phyloP scores from a whole-genome alignment of 2,329 filamentous ascomycete genomes.

The Pseudogymnoascus sp. region DNA sequence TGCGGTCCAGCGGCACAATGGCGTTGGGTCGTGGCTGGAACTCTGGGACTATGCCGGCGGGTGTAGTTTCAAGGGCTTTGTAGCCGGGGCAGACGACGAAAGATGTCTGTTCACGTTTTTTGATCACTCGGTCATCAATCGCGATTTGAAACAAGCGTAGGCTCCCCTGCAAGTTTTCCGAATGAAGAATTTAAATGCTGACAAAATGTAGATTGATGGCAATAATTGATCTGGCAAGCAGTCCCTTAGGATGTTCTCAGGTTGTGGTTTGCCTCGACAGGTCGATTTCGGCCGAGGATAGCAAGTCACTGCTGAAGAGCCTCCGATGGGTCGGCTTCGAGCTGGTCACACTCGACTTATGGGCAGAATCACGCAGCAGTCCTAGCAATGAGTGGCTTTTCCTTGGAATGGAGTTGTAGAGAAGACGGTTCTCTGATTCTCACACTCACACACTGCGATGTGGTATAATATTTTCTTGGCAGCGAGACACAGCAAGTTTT shows the following conservation, averaged over 20 bases:
- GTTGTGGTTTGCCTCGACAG: conserved; percentile 78
- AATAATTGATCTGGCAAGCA: conserved; percentile 77
- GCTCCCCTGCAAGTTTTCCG: conserved; percentile 28
- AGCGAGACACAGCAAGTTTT: conserved; percentile 3
- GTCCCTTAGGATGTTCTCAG: conserved; percentile 65
- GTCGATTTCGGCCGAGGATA: conserved; percentile 50
- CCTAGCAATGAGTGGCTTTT: conserved; percentile 76
- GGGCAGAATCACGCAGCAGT: conserved; percentile 50
- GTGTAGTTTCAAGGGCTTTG: conserved; percentile 77
- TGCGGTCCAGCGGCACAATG: conserved; percentile 21
- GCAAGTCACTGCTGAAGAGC: conserved; percentile 64
- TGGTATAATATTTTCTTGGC: conserved; percentile 4
- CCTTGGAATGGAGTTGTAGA: conserved; percentile 75
- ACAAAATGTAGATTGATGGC: conserved; percentile 61
- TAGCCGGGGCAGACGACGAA: conserved; percentile 59
- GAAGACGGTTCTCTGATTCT: not conserved
- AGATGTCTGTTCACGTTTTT: conserved; percentile 85
- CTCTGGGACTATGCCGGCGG: conserved; percentile 67
- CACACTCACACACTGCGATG: not conserved
- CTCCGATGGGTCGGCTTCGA: conserved; percentile 92
- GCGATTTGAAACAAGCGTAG: conserved; percentile 82
- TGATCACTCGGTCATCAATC: conserved; percentile 59
- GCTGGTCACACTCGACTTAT: conserved; percentile 69
- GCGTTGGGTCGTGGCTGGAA: conserved; percentile 24
- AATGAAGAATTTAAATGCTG: conserved; percentile 19